phyloP scores from a whole-genome alignment of 176 grass and related monocot genomes.

The Microstegium vimineum region DNA sequence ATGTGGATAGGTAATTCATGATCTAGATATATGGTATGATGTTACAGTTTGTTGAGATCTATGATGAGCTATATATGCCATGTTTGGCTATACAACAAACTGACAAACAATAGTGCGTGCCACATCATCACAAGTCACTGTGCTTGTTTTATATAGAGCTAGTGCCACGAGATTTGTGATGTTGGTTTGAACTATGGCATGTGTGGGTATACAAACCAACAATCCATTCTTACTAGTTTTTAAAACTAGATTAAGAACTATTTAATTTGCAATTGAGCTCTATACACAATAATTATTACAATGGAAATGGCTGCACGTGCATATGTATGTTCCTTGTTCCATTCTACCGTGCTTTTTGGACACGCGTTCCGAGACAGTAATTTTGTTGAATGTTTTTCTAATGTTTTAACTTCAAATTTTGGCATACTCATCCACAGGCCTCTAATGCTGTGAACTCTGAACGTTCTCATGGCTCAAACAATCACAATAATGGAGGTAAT shows the following conservation, averaged over 20 bases:
- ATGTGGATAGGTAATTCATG: not conserved
- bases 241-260: not conserved
- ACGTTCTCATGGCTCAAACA: not conserved
- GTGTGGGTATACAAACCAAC: not conserved
- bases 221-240: not conserved
- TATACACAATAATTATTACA: not conserved
- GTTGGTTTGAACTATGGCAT: not conserved
- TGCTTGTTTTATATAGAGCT: not conserved
- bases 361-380: not conserved
- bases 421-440: not conserved
- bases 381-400: not conserved
- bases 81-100: not conserved
- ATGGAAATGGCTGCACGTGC: not conserved
- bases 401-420: not conserved
- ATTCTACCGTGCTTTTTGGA: not conserved
- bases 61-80: not conserved
- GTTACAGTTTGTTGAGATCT: not conserved
- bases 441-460: not conserved
- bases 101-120: not conserved
- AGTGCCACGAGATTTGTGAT: not conserved
- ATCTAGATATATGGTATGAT: not conserved
- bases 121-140: not conserved
- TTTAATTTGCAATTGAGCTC: not conserved
- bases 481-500: constrained; percentile 28
- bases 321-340: not conserved